Evolutionary conservation across 2,329 filamentous ascomycete species (phyloP).

Genomic region (Lachnellula occidentalis): DNA sequence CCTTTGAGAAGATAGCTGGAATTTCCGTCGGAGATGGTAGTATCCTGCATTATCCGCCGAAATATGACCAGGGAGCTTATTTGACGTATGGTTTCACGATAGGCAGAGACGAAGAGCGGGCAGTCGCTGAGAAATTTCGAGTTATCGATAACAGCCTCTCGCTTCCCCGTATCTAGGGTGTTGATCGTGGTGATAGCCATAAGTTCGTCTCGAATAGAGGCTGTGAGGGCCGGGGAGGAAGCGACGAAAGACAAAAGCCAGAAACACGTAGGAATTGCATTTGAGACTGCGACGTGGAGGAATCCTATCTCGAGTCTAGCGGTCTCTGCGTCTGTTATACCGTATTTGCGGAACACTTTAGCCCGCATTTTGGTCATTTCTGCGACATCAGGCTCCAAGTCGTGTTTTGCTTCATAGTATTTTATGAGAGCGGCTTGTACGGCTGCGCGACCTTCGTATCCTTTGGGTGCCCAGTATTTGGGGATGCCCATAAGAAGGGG

Average conservation of each 20-base stretch:
- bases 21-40: conserved; percentile 29
- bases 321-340: conserved; percentile 25
- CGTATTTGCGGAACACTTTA: conserved; percentile 21
- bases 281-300: conserved; percentile 28
- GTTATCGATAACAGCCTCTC: conserved; percentile 33
- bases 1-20: conserved; percentile 38
- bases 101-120: conserved; percentile 39
- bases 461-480: conserved; percentile 27
- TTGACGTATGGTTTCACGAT: conserved; percentile 41
- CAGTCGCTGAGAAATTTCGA: conserved; percentile 33
- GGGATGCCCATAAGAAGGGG: conserved; percentile 29
- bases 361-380: conserved; percentile 24
- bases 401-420: conserved; percentile 30
- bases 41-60: conserved; percentile 38
- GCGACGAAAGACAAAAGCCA: conserved; percentile 33
- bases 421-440: conserved; percentile 30
- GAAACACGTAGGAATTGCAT: conserved; percentile 36
- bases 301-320: conserved; percentile 31
- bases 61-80: conserved; percentile 34
- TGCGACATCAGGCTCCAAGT: conserved; percentile 27
- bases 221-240: conserved; percentile 24
- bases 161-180: conserved; percentile 1
- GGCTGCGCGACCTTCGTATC: conserved; percentile 32
- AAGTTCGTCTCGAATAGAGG: conserved; percentile 29
- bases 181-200: conserved; percentile 12